Evolutionary conservation across 1,284 basidiomycete species (phyloP), one percentile per base, ranked within the genome.

Genomic region (Dichomitus squalens): DNA sequence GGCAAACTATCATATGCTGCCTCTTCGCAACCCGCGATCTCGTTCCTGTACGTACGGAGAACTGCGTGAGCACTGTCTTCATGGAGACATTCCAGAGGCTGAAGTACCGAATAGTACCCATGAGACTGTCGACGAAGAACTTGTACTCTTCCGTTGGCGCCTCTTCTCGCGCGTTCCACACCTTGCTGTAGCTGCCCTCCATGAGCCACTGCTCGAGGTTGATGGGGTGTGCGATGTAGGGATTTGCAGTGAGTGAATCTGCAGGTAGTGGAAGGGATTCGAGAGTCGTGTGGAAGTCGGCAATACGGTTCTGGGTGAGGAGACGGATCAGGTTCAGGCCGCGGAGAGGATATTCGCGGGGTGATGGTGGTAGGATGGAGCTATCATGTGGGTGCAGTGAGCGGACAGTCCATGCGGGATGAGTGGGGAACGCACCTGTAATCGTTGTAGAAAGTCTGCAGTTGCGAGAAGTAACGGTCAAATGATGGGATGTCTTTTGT

Each of bases 141-240:
- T 87, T 88, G 78, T 95, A 95, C 72, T 96, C 95, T 59, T 92
- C 88, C 34, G 87, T 83, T 1, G 91, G 91, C 2, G 91, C 93
- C 66, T 95, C 88, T 63, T 93, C 90, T 64, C 95, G 85, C 40
- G 96, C 95, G 64, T 92, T 88, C 94, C 96, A 99, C 3, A 99
- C 96, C 73, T 98, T 97, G 73, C 93, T 95, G 73, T 99, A 99
- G 68, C 90, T 92, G 35, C 96, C 96, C 73, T 99, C 97, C 96
- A 99, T 99, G 58, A 99, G 82, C 93, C 96, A 98, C 49, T 93
- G 82, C 73, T 99, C 97, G 57, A 95, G 82, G 71, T 95, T 93
- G 56, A 95, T 88, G 1, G 93, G 92, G 72, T 95, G 92, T 57
- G 84, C 84, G 65, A 96, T 89, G 72, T 84, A 95, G 16, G 86